Base-by-base conservation (phyloP, 768 basidiomycete species). In the Ramaria sp. region DNA sequence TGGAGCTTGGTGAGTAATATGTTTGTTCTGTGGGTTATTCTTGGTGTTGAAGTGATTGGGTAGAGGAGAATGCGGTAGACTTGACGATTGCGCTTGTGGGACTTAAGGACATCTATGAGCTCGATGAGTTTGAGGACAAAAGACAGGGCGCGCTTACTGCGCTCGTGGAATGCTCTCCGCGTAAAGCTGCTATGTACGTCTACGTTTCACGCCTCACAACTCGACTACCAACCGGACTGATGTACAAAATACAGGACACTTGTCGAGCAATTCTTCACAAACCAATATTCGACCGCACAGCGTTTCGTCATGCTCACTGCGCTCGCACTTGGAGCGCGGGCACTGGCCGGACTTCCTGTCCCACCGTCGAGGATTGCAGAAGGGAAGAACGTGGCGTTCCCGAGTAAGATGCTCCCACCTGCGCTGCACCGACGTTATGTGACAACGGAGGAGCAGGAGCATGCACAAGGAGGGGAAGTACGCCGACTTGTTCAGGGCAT, bases 261-360 rank as follows among this genome's bases (percentile, higher is more conserved):
- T 10, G 83, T 91, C 53, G 91, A 95, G 66, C 90, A 96, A 65
- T 94, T 92, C 69, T 99, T 98, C 73, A 84, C 84, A 62, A 88
- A 87, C 49, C 91, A 95, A 61, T 96, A 95, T 69, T 94, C 96
- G 0, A 79, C 81, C 17, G 78, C 83, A 31, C 93, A 97, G 63
- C 84, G 94, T 7, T 88, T 81, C 59, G 79, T 82, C 10, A 91
- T 93, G 62, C 76, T 98, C 20, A 92, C 88, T 59, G 86, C 91
- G 0, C 73, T 99, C 11, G 91, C 89, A 0, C 69, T 93, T 34
- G 91, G 91, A 6, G 89, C 91, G 7, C 76, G 90, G 57, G 94
- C 97, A 67, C 72, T 96, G 6, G 88, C 84, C 0, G 70, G 69
- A 73, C 62, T 74, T 72, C 64, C 60, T 79, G 64, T 62, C 51